These are phyloP conservation scores for Rhizophagus prolifer DNA, from an alignment of 192 early-diverging fungal species.

Conservation along the genomic window DNA sequence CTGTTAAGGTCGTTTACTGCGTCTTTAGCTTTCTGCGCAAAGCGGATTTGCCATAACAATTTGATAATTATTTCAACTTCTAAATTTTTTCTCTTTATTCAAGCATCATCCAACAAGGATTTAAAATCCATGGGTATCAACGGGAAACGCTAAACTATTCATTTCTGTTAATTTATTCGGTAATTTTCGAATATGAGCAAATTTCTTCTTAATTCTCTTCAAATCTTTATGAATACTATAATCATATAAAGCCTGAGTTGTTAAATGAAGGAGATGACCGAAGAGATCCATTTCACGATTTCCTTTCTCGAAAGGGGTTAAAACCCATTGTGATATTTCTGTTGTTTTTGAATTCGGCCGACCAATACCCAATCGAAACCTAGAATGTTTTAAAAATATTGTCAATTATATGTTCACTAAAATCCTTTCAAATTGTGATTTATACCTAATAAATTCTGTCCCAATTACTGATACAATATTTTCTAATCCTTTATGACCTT, in stretches of 20 bases:
- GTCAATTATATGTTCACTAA: not conserved
- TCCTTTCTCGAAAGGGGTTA: conserved; percentile 46
- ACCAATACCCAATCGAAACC: conserved; percentile 59
- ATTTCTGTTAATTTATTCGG: conserved; percentile 49
- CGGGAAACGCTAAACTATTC: conserved; percentile 40
- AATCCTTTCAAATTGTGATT: not conserved
- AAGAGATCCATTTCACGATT: conserved; percentile 61
- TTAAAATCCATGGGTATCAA: conserved; percentile 37
- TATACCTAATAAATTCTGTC: conserved; percentile 47
- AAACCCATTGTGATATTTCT: conserved; percentile 48
- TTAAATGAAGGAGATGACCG: conserved; percentile 49
- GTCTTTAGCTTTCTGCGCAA: too few species aligned
- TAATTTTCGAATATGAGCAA: conserved; percentile 49
- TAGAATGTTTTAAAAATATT: conserved; percentile 10
- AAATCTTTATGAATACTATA: conserved; percentile 53
- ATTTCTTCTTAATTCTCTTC: conserved; percentile 59
- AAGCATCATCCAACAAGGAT: not conserved
- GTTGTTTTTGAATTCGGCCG: conserved; percentile 40
- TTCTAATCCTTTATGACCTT: conserved; percentile 56
- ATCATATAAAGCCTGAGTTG: conserved; percentile 53
- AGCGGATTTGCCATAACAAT: too few species aligned
- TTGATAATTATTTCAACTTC: too few species aligned
- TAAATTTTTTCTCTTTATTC: not conserved
- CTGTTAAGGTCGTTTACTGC: not conserved
- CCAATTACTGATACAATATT: conserved; percentile 45